Percentiles rank a stretch among this genome's conserved stretches.
Conservation (phyloP, 1,139 yeast genomes). For the Geotrichum australiense region DNA sequence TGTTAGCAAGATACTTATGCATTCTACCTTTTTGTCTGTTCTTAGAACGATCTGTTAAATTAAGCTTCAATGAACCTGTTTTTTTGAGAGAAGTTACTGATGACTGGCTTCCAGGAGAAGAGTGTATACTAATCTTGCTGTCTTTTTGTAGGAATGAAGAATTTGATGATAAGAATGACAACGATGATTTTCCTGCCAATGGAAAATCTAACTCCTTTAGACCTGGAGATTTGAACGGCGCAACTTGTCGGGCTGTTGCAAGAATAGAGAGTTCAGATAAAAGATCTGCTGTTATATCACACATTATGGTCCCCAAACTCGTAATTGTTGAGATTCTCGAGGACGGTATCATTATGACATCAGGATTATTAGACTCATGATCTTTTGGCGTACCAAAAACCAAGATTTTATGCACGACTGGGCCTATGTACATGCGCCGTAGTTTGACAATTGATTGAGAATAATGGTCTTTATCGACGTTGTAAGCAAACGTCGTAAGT, state of each 20-base stretch:
- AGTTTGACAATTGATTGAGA: slow-evolving; percentile 34
- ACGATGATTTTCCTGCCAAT: slow-evolving; percentile 1
- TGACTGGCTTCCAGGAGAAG: slow-evolving; percentile 11
- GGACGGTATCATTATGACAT: slow-evolving; percentile 30
- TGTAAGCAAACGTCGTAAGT: slow-evolving; percentile 42
- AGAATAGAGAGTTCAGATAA: slow-evolving; percentile 58
- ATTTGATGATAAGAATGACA: slow-evolving; percentile 4
- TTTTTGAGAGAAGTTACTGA: slow-evolving; percentile 15
- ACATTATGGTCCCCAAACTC: slow-evolving; percentile 59
- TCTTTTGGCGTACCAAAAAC: slow-evolving; percentile 49
- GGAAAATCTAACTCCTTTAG: slow-evolving; percentile 28
- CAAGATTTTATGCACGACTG: slow-evolving; percentile 58
- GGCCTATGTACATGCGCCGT: slow-evolving; percentile 45
- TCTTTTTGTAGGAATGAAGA: slow-evolving; percentile 5
- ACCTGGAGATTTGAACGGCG: slow-evolving; percentile 33
- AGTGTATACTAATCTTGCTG: slow-evolving; percentile 9
- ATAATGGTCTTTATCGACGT: slow-evolving; percentile 29
- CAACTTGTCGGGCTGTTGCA: slow-evolving; percentile 39
- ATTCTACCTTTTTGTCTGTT: slow-evolving; percentile 64
- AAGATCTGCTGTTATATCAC: slow-evolving; percentile 63
- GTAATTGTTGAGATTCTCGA: slow-evolving; percentile 33
- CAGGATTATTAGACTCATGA: slow-evolving; percentile 25
- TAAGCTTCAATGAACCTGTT: slow-evolving; percentile 33
- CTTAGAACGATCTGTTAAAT: slow-evolving; percentile 46
- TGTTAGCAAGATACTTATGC: slow-evolving; percentile 65